These are phyloP conservation scores for Pulveroboletus sp. DNA, from an alignment of 768 basidiomycete species.

Conservation along the genomic window DNA sequence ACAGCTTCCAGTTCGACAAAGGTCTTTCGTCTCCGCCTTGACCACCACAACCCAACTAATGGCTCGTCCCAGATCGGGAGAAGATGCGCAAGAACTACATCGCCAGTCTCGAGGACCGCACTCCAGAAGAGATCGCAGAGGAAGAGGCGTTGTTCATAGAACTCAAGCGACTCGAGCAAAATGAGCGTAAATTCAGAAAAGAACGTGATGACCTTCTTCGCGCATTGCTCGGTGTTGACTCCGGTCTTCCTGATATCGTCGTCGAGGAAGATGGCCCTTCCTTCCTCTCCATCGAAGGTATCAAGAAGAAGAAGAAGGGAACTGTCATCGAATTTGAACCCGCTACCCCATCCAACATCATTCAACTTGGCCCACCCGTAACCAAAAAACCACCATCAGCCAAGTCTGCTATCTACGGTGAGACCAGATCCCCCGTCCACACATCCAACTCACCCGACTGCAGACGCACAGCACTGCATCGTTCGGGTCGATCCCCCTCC, in stretches of 20 bases:
- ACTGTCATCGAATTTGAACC: slow-evolving; percentile 32
- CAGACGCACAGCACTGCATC: slow-evolving; percentile 73
- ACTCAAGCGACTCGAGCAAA: slow-evolving; percentile 92
- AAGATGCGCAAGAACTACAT: slow-evolving; percentile 85
- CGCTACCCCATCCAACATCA: slow-evolving; percentile 33
- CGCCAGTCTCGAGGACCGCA: slow-evolving; percentile 80
- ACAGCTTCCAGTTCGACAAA: slow-evolving; percentile 84
- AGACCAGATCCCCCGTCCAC: background rate
- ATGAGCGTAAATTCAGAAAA: slow-evolving; percentile 79
- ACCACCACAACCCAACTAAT: background rate
- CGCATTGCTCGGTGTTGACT: slow-evolving; percentile 81
- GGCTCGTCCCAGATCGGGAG: slow-evolving; percentile 63
- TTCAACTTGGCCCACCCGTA: slow-evolving; percentile 35
- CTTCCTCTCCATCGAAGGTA: slow-evolving; percentile 41
- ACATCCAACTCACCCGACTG: slow-evolving; percentile 13
- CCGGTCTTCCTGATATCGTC: slow-evolving; percentile 71
- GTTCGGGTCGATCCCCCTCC: slow-evolving; percentile 57
- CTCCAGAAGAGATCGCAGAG: slow-evolving; percentile 84
- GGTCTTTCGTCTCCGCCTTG: slow-evolving; percentile 37
- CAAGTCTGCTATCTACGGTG: slow-evolving; percentile 61
- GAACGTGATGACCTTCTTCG: slow-evolving; percentile 86
- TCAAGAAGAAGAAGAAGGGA: slow-evolving; percentile 54
- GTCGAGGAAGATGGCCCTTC: slow-evolving; percentile 58
- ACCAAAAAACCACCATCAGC: slow-evolving; percentile 41
- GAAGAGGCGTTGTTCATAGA: slow-evolving; percentile 94